phyloP scores from a whole-genome alignment of 1,139 yeast species.

The Magnusiomyces clavatus region DNA sequence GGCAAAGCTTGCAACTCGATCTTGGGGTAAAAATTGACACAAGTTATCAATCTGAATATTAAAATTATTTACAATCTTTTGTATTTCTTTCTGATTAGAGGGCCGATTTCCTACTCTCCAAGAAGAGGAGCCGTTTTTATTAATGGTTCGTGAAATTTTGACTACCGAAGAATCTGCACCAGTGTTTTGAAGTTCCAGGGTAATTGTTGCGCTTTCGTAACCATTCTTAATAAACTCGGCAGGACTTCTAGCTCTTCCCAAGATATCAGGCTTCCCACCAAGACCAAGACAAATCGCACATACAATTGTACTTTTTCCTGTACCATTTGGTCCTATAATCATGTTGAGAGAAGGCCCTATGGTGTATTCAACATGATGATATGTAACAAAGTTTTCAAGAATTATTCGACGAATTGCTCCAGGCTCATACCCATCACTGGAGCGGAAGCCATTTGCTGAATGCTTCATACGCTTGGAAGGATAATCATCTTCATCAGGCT shows the following conservation, averaged over 20 bases:
- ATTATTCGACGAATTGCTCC: constrained; percentile 67
- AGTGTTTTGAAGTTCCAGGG: constrained; percentile 49
- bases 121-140: constrained; percentile 31
- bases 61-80: constrained; percentile 28
- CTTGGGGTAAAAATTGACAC: constrained; percentile 94
- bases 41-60: constrained; percentile 85
- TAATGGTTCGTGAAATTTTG: constrained; percentile 41
- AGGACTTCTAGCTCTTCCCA: constrained; percentile 67
- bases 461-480: constrained; percentile 6
- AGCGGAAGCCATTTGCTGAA: background rate
- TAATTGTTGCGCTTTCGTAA: constrained; percentile 46
- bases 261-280: constrained; percentile 69
- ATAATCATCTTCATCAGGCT: background rate
- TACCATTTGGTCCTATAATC: constrained; percentile 96
- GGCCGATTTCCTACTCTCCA: constrained; percentile 52
- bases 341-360: constrained; percentile 81
- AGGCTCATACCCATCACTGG: constrained; percentile 28
- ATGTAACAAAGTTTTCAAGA: constrained; percentile 76
- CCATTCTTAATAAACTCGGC: constrained; percentile 77
- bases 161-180: constrained; percentile 17
- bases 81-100: constrained; percentile 41
- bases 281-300: constrained; percentile 90
- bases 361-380: constrained; percentile 64
- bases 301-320: constrained; percentile 91
- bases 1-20: constrained; percentile 90